Evolutionary conservation across 495 filamentous ascomycete species (phyloP).

Genomic region (Penicillium silybi): DNA sequence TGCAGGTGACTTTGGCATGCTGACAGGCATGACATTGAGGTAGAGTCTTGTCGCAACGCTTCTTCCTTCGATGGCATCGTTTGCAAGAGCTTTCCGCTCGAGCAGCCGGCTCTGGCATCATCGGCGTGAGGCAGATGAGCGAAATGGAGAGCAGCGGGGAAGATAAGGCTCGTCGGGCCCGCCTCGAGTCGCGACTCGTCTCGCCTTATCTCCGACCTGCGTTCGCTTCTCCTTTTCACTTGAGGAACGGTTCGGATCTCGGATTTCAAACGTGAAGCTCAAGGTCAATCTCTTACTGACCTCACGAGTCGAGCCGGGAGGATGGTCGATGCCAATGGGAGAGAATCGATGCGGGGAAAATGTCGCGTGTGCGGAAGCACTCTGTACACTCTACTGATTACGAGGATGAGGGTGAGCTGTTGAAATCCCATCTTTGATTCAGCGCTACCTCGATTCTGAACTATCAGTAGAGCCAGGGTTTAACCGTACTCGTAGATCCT

Average conservation of each 20-base stretch:
- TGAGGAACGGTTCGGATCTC: too few relatives aligned
- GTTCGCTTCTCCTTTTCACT: background rate
- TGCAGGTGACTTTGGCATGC: constrained; percentile 30
- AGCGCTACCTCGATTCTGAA: too few relatives aligned
- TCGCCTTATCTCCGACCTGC: background rate
- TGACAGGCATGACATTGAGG: constrained; percentile 33
- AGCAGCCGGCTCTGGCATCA: constrained; percentile 11
- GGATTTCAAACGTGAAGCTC: too few relatives aligned
- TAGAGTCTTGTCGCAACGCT: constrained; percentile 33
- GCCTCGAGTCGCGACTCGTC: background rate
- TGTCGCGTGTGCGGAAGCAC: background rate
- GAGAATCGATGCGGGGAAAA: background rate
- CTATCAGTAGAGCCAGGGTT: too few relatives aligned
- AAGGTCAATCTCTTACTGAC: too few relatives aligned
- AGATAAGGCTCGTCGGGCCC: constrained; percentile 2
- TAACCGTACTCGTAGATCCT: too few relatives aligned
- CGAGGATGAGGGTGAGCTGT: too few relatives aligned
- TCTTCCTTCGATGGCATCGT: constrained; percentile 35
- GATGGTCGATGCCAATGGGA: background rate
- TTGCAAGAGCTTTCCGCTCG: constrained; percentile 27
- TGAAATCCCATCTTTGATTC: too few relatives aligned
- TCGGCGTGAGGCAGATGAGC: background rate
- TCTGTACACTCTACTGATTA: too few relatives aligned
- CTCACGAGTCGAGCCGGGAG: background rate
- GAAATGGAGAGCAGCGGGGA: constrained; percentile 1